Evolutionary conservation across 257 asterid genomes (phyloP), one percentile per base, ranked within the genome.

Genomic region (Rhazya stricta): DNA sequence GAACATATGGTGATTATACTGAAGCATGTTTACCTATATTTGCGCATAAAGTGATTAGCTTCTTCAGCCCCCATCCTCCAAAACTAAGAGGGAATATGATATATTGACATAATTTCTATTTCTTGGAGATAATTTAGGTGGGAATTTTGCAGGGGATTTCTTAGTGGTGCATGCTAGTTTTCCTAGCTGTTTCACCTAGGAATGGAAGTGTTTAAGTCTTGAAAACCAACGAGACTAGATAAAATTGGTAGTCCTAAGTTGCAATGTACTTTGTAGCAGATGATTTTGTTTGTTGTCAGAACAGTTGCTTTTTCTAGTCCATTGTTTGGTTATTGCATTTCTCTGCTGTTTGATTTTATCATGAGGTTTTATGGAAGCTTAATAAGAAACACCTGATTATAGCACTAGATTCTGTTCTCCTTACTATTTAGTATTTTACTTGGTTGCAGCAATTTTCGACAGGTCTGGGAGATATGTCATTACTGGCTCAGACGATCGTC

Each of bases 401-500:
- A 34, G 25, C 21, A 50, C 71, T 77, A 45, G 51, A 43, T 43
- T 66, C 18, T 11, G 1, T 74, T 43, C 37, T 45, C 23, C n/a
- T 53, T 42, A 16, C 12, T 37, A n/a, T 50, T 27, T 46, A 43
- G 9, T 25, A 9, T 63, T 51, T 53, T 80, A 58, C 42, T 79
- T 75, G 65, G 50, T 65, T 74, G 75, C 95, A 94, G 98, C 97
- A 74, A 92, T 88, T 84, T 88, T 92, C 77, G 98, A 94, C 81
- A 94, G 97, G 71, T 85, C 95, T 80, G 98, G 98, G 75, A 89
- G 98, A 85, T 92, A 84, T 85, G 98, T 94, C 56, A 86, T 94
- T 77, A 94, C 98, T 80, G 98, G 98, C 51, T 94, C 98, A 48
- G 98, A 94, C 78, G 98, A 94, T 67, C 97, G 97, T 62, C 97